These are phyloP conservation scores for bread wheat (Triticum aestivum) DNA, from an alignment of 176 grass and related monocot species.

Conservation along the genomic window IWGSC_CS_RefSeq_v2.1 NC_057795.1:335234905-335235404, in stretches of 20 bases:
- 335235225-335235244: neutral
- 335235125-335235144: neutral
- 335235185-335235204: slow-evolving; percentile 98
- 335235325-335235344: slow-evolving; percentile 73
- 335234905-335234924: neutral
- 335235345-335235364: slow-evolving; percentile 92
- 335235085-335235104: slow-evolving; percentile 4
- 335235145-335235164: slow-evolving; percentile 91
- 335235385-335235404: slow-evolving; percentile 68
- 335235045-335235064: neutral
- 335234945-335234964: slow-evolving; percentile 40
- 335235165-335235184: slow-evolving; percentile 83
- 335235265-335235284: slow-evolving; percentile 92
- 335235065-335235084: slow-evolving; percentile 5
- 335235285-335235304: slow-evolving; percentile 56
- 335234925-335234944: slow-evolving; percentile 35
- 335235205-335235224: slow-evolving; percentile 41
- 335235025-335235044: slow-evolving; percentile 15
- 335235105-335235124: neutral
- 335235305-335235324: slow-evolving; percentile 69
- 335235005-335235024: slow-evolving; percentile 25
- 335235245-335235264: slow-evolving; percentile 73
- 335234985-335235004: slow-evolving; percentile 15
- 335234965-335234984: slow-evolving; percentile 32
- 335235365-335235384: slow-evolving; percentile 78